These are phyloP conservation scores for Aspergillus calidoustus DNA, from an alignment of 2,329 filamentous ascomycete genomes.

Conservation along the genomic window DNA sequence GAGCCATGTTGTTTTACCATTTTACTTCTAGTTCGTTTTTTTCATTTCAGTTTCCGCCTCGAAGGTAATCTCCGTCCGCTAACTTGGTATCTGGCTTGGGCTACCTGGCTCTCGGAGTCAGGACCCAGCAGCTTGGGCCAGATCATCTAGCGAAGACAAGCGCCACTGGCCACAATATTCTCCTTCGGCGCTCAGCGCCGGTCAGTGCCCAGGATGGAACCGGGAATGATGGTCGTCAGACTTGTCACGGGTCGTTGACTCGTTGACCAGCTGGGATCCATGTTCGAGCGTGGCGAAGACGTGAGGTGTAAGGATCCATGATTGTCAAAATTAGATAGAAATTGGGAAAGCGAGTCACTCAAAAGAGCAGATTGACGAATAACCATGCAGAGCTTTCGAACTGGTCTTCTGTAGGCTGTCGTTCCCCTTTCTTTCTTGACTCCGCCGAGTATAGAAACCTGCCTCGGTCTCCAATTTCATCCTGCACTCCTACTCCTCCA, in stretches of 20 bases:
- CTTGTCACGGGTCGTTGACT: background rate
- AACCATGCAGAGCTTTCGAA: background rate
- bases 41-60: constrained; percentile 13
- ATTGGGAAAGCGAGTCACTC: background rate
- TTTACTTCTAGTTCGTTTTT: constrained; percentile 4
- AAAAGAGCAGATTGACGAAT: background rate
- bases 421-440: constrained; percentile 10
- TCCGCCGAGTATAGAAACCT: constrained; percentile 14
- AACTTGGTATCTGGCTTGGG: constrained; percentile 17
- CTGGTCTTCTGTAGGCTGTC: background rate
- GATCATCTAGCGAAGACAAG: constrained; percentile 21
- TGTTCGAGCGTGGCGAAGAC: constrained; percentile 31
- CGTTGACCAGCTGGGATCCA: constrained; percentile 32
- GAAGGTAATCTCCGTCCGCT: constrained; percentile 17
- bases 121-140: constrained; percentile 31
- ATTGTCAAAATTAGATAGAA: constrained; percentile 1
- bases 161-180: constrained; percentile 27
- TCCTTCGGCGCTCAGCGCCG: constrained; percentile 12
- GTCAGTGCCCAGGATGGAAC: background rate
- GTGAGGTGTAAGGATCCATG: background rate
- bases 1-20: background rate
- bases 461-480: constrained; percentile 10
- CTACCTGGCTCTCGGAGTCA: constrained; percentile 27
- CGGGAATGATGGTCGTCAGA: background rate
- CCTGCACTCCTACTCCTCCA: background rate